These are phyloP conservation scores for Cryptosporidium viatorum DNA, from an alignment of 169 alveolate genomes.

Conservation along the genomic window DNA sequence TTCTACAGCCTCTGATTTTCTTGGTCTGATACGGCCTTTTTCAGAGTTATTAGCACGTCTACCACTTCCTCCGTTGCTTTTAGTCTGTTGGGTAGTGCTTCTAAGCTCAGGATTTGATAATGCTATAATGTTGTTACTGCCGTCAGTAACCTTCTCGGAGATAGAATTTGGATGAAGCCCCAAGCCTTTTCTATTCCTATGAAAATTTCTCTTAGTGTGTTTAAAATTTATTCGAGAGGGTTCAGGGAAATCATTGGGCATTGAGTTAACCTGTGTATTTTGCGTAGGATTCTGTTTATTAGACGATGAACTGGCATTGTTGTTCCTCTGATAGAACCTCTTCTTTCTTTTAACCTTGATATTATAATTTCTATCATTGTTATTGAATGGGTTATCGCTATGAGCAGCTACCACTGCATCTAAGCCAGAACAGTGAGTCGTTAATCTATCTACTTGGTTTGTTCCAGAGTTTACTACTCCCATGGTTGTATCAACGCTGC, in stretches of 20 bases:
- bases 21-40: constrained; percentile 25
- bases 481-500: constrained; percentile 71
- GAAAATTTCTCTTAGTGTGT: constrained; percentile 19
- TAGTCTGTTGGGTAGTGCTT: neutral
- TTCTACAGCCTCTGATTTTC: constrained; percentile 57
- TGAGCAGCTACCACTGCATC: constrained; percentile 71
- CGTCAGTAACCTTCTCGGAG: constrained; percentile 12
- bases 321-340: constrained; percentile 7
- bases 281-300: neutral
- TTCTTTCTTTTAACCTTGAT: constrained; percentile 46
- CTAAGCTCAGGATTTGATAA: neutral
- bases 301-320: neutral
- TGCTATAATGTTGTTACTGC: neutral
- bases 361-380: constrained; percentile 2
- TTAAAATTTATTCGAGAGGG: constrained; percentile 15
- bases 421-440: constrained; percentile 17
- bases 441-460: constrained; percentile 14
- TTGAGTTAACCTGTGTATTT: neutral
- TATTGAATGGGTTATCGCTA: constrained; percentile 54
- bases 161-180: neutral
- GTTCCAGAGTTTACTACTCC: constrained; percentile 66
- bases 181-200: neutral
- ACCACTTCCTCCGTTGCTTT: neutral
- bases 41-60: constrained; percentile 29
- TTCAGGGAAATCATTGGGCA: constrained; percentile 4